These are phyloP conservation scores for Chlamydomonas eustigma DNA, from an alignment of 139 green algal genomes.

Conservation along the genomic window DNA sequence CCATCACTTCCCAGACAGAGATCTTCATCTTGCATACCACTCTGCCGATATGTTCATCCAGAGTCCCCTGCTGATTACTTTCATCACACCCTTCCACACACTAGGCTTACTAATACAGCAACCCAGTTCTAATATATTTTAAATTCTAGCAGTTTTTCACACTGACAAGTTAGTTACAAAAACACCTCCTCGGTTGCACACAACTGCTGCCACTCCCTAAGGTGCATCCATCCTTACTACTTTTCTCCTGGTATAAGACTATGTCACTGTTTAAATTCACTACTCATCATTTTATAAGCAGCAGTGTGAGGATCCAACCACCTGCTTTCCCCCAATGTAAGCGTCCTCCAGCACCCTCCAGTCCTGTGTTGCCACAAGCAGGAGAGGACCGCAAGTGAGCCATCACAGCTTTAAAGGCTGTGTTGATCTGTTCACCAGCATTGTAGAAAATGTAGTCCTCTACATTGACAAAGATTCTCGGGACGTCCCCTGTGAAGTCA, in stretches of 20 bases:
- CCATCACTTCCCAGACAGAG: too few relatives aligned
- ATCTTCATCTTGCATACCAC: too few relatives aligned
- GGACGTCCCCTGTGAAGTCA: conserved; percentile 40
- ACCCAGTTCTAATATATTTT: neutral
- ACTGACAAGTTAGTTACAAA: neutral
- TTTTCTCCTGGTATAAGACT: too few relatives aligned
- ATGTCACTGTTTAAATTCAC: neutral
- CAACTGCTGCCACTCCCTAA: neutral
- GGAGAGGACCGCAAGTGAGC: conserved; percentile 27
- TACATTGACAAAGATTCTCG: conserved; percentile 77
- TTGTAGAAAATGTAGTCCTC: conserved; percentile 70
- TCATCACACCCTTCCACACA: neutral
- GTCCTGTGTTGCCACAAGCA: conserved; percentile 12
- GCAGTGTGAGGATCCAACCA: too few relatives aligned
- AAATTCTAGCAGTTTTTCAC: neutral
- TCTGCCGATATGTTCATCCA: too few relatives aligned
- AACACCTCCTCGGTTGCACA: neutral
- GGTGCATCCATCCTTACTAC: neutral
- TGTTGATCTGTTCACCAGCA: conserved; percentile 24
- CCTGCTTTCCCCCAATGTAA: conserved; percentile 70
- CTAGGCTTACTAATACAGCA: neutral
- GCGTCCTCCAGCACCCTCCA: conserved; percentile 26
- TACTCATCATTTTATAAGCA: conserved; percentile 16
- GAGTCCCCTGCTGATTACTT: too few relatives aligned
- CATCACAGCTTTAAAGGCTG: conserved; percentile 36